Base-by-base conservation (phyloP, 805 yeast species). In the Zygoascus ofunaensis region DNA sequence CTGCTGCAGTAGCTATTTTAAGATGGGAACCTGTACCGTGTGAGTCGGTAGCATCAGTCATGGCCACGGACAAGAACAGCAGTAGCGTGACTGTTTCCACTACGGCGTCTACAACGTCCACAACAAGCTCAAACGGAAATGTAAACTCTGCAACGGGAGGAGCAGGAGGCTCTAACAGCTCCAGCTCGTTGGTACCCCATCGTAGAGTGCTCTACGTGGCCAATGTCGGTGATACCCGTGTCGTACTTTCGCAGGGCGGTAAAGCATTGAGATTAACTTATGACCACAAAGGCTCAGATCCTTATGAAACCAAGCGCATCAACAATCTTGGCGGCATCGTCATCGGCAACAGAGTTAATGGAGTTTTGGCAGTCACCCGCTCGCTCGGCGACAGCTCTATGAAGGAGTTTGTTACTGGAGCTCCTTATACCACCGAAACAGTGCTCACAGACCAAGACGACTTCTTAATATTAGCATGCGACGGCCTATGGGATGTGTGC, bases 401-500 rank as follows among this genome's bases (percentile, higher is more conserved):
- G 77, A 94, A 90, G 60, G 83, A 80, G 42, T 68, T 85, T 46
- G 96, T 90, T 17, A 77, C 87, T 26, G 95, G 96, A 0, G 77
- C 79, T 44, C 98, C 98, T 1, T 90, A 82, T 58, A 90, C 98
- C 0, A 86, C 97, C 0, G 77, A 87, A 38, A 87, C 94, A 1
- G 87, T 80, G 55, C 69, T 92, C 24, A 71, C 71, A 20, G 63
- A 62, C 1, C 69, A 66, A 8, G 96, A 89, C 60, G 82, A 82
- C 53, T 86, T 85, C 57, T 62, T 90, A 56, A 87, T 90, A 41
- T 66, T 90, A 47, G 97, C 97, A 0, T 92, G 97, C 62, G 98
- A 90, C 63, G 98, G 98, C 0, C 66, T 90, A 8, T 90, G 97
- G 97, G 98, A 90, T 61, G 97, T 90, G 3, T 73, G 89, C 42